Evolutionary conservation across 1,284 basidiomycete genomes (phyloP), one percentile per base, ranked within the genome.

Genomic region (Ganoderma multipileum): DNA sequence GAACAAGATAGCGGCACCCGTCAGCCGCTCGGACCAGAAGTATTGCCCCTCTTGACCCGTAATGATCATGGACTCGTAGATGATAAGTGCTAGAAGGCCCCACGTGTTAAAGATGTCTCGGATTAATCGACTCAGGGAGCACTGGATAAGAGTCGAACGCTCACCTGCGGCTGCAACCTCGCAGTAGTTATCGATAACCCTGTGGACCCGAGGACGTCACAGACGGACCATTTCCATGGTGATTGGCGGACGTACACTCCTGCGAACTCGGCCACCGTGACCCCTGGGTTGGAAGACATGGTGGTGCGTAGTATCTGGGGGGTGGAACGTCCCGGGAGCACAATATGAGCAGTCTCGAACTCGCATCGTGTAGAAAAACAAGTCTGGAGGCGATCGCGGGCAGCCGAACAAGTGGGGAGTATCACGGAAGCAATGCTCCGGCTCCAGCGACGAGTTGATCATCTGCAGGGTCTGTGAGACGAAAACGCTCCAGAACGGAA

Each of bases 51-150:
- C 66, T 14, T 58, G 16, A 18, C 58, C 38, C 1, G 63, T 47
- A 11, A 39, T 63, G 14, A 63, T n/a, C n/a, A 63, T 23, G 7
- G 62, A 63, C n/a, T 67, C 66, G 61, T 57, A 67, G 4, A 63
- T 23, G 1, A 67, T 23, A 33, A 67, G 54, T 2, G 57, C 64
- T 65, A 20, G 54, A 9, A 23, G 28, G 26, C 16, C 30, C 12
- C 20, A 55, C 18, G 8, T 7, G 18, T 55, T 7, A 23, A 30
- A 2, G 23, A 23, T 1, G 7, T 11, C n/a, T 50, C n/a, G 11
- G 3, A 20, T 50, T 11, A 50, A 26, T 9, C 7, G n/a, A 23
- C 47, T 11, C 7, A 14, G 11, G 9, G 1, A 30, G 28, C 28
- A 18, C 26, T 33, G 12, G 4, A 30, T 30, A 30, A 18, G 9